Percentiles rank a stretch among this genome's conserved stretches.
Evolutionary conservation across 768 basidiomycete genomes (phyloP).

Genomic region (Leccinum olivaceopallidum): DNA sequence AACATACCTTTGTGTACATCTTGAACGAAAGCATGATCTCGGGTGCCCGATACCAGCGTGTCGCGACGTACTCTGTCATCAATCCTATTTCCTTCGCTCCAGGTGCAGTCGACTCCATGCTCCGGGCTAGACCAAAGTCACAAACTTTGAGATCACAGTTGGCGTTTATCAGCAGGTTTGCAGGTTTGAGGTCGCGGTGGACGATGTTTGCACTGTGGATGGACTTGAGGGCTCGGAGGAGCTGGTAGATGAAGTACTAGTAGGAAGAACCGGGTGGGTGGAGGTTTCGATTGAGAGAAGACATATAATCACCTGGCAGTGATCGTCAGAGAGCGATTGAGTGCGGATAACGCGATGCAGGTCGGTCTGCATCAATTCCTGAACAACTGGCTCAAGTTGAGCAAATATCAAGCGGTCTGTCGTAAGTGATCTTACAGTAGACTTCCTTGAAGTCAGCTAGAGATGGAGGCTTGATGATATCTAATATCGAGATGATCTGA

Average conservation of each 20-base stretch:
- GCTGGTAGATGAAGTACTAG: slow-evolving; percentile 83
- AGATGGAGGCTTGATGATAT: slow-evolving; percentile 81
- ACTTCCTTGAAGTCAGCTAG: slow-evolving; percentile 84
- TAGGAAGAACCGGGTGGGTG: slow-evolving; percentile 13
- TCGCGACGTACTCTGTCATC: slow-evolving; percentile 88
- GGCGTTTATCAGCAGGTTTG: slow-evolving; percentile 84
- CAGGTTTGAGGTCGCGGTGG: slow-evolving; percentile 80
- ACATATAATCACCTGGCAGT: slow-evolving; percentile 59
- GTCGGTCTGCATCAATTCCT: slow-evolving; percentile 90
- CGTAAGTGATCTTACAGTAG: slow-evolving; percentile 53
- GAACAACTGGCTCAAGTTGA: slow-evolving; percentile 53
- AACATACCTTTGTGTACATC: slow-evolving; percentile 70
- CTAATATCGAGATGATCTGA: slow-evolving; percentile 90
- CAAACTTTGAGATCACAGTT: slow-evolving; percentile 90
- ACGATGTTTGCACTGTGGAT: slow-evolving; percentile 86
- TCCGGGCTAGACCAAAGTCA: slow-evolving; percentile 84
- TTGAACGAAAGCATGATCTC: slow-evolving; percentile 96
- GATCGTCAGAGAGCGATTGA: slow-evolving; percentile 88
- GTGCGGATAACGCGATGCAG: slow-evolving; percentile 90
- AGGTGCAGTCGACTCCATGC: slow-evolving; percentile 51
- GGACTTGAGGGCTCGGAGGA: slow-evolving; percentile 83
- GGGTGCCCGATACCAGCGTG: slow-evolving; percentile 90
- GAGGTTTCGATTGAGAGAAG: slow-evolving; percentile 1
- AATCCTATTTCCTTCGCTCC: slow-evolving; percentile 63
- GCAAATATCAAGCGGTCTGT: not conserved